Conservation (phyloP, 768 basidiomycete species). For the Leccinum truebloodii region DNA sequence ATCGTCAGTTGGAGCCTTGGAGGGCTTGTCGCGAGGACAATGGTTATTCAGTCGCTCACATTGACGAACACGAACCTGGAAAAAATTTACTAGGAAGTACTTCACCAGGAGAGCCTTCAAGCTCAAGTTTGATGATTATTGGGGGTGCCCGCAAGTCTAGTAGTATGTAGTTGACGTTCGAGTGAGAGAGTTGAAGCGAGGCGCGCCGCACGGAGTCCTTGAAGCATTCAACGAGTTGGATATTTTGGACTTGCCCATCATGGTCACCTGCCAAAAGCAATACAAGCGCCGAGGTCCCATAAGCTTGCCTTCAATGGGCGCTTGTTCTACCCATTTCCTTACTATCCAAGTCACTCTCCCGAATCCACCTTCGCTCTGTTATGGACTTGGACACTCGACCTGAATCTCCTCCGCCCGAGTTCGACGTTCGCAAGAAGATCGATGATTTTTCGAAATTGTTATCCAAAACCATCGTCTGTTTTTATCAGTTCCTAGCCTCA, state of each 20-base stretch:
- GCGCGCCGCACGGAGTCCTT: too few species aligned
- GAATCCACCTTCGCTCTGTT: neutral
- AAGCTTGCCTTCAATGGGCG: conserved; percentile 8
- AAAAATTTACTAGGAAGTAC: neutral
- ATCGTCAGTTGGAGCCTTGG: neutral
- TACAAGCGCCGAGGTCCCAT: conserved; percentile 12
- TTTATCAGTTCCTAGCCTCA: conserved; percentile 30
- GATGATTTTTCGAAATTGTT: conserved; percentile 23
- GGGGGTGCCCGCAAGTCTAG: too few species aligned
- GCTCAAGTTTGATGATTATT: too few species aligned
- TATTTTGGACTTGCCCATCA: neutral
- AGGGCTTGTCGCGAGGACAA: neutral
- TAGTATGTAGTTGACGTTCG: too few species aligned
- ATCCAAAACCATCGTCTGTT: conserved; percentile 28
- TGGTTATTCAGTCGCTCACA: neutral
- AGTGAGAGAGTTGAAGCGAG: neutral
- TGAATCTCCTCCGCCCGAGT: conserved; percentile 5
- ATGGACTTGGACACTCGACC: conserved; percentile 16
- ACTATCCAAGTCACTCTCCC: neutral
- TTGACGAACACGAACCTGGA: neutral
- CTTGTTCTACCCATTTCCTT: neutral
- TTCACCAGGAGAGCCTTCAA: too few species aligned
- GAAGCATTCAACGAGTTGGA: neutral
- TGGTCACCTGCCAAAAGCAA: neutral
- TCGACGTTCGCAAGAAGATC: conserved; percentile 24